Evolutionary conservation across 2,329 filamentous ascomycete genomes (phyloP), one percentile per base, ranked within the genome.

Genomic region (Fusarium sp.): DNA sequence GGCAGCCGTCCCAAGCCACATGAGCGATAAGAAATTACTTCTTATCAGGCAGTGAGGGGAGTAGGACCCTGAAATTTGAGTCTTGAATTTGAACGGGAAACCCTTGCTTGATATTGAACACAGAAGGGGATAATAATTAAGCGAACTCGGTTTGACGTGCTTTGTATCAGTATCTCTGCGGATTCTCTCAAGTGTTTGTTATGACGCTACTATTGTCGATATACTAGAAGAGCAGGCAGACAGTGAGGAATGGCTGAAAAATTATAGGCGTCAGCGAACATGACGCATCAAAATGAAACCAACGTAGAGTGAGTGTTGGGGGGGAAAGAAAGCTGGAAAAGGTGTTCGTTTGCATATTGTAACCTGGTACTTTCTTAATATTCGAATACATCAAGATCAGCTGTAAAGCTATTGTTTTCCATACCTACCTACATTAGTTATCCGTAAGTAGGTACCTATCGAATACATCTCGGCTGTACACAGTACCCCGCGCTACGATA

Each of bases 401-500:
- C 13, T 28, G 25, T 35, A 46, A 40, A 19, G 4, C 31, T 15
- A 4, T 36, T n/a, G 24, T 39, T 22, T n/a, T 24, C 15, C 12
- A 43, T 52, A 12, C 4, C 13, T 15, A 24, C 28, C 13, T 15
- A 24, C 28, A 45, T 25, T 12, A 26, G 15, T 19, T 34, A 7
- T 28, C 29, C 19, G 19, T 19, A 19, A 19, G 19, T 19, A 19
- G 3, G 19, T 19, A 19, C 19, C 19, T 19, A 19, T 19, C 19
- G 19, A 19, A 19, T 19, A 19, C 19, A 19, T n/a, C 6, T 38
- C 5, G 11, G 9, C 36, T 42, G 46, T 57, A n/a, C n/a, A n/a
- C n/a, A n/a, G n/a, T n/a, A 70, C 67, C 68, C 69, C 68, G 69
- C 69, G 65, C 64, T 69, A 53, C 46, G 44, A 32, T 19, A 19